Evolutionary conservation across 768 basidiomycete genomes (phyloP).

Genomic region (Russula vinacea): DNA sequence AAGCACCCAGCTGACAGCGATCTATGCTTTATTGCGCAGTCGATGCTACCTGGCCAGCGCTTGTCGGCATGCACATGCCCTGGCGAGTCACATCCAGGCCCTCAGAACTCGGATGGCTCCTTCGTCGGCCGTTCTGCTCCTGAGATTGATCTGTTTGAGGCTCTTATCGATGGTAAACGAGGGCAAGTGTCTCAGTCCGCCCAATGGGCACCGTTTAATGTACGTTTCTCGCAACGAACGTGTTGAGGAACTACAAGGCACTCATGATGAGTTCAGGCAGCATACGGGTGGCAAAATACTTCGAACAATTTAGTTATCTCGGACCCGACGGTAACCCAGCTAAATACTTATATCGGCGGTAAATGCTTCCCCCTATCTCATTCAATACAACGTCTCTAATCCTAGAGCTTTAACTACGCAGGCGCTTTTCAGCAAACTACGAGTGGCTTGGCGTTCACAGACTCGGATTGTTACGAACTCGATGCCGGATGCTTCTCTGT

Average conservation of each 20-base stretch:
- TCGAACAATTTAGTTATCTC: constrained; percentile 55
- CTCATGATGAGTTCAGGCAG: constrained; percentile 51
- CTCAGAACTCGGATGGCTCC: constrained; percentile 68
- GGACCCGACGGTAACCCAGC: constrained; percentile 50
- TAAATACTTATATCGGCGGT: constrained; percentile 68
- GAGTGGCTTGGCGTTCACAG: constrained; percentile 64
- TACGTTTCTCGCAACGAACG: constrained; percentile 5
- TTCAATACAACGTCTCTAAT: not conserved
- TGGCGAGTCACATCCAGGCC: constrained; percentile 86
- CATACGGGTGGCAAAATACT: constrained; percentile 66
- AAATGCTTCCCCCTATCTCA: constrained; percentile 24
- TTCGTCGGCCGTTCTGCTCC: constrained; percentile 78
- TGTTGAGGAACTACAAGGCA: not conserved
- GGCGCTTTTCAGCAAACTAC: constrained; percentile 68
- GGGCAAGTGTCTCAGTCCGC: constrained; percentile 79
- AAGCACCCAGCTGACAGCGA: not conserved
- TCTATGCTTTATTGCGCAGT: constrained; percentile 32
- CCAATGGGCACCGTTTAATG: constrained; percentile 63
- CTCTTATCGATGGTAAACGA: constrained; percentile 52
- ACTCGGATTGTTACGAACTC: constrained; percentile 67
- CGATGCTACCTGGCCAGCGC: constrained; percentile 78
- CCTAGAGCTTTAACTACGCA: not conserved
- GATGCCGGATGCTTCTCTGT: constrained; percentile 59
- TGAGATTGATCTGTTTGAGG: constrained; percentile 90
- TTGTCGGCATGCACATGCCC: constrained; percentile 86